These are phyloP conservation scores for Mycena rebaudengoi DNA, from an alignment of 768 basidiomycete genomes.

Conservation along the genomic window DNA sequence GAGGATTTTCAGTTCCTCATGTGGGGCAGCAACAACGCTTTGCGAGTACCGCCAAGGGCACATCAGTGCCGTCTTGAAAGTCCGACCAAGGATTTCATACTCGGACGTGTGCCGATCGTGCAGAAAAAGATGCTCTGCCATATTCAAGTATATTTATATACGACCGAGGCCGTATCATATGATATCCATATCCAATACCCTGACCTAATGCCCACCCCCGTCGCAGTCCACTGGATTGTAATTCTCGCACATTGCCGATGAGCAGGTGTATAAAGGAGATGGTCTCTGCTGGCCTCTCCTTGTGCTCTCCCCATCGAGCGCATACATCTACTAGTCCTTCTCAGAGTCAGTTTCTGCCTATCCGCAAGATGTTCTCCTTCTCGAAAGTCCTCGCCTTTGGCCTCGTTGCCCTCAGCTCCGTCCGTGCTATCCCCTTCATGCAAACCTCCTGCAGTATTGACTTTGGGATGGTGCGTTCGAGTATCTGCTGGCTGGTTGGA, in stretches of 20 bases:
- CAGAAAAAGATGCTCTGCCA: no score
- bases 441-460: not conserved
- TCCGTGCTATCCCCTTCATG: not conserved
- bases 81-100: no score
- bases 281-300: not conserved
- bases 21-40: no score
- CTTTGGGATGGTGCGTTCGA: not conserved
- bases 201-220: no score
- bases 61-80: no score
- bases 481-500: not conserved
- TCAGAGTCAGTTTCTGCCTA: not conserved
- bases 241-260: not conserved
- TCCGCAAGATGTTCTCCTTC: not conserved
- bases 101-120: no score
- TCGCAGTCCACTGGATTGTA: no score
- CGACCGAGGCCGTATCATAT: no score
- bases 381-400: not conserved
- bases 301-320: not conserved
- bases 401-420: not conserved
- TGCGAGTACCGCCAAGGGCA: no score
- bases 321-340: not conserved
- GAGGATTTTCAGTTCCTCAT: no score
- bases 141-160: no score
- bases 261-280: not conserved
- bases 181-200: no score